Conservation (phyloP, 2,329 filamentous ascomycete species). For the Lomentospora prolificans region DNA sequence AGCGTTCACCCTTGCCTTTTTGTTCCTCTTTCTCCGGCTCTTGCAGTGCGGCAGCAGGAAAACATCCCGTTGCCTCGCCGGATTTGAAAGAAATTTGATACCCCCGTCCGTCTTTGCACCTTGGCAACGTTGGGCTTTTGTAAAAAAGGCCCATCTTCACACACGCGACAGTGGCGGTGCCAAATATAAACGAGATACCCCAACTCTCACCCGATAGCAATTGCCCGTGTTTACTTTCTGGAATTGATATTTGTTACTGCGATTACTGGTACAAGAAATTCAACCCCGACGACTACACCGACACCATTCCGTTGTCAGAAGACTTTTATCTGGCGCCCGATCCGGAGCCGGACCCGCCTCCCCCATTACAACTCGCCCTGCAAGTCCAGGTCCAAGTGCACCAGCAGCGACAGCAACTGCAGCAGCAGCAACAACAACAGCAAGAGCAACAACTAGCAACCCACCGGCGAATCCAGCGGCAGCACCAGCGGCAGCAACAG, state of each 20-base stretch:
- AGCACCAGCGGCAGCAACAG: not conserved
- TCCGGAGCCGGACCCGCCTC: not conserved
- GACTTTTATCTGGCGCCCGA: not conserved
- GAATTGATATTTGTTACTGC: not conserved
- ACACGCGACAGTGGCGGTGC: constrained; percentile 3
- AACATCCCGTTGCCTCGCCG: not conserved
- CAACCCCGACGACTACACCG: not conserved
- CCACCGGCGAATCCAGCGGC: too few species aligned
- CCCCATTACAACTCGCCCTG: not conserved
- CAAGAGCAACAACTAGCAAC: too few species aligned
- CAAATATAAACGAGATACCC: not conserved
- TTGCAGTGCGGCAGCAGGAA: too few species aligned
- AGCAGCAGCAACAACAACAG: not conserved
- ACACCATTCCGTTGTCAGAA: not conserved
- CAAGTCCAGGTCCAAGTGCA: not conserved
- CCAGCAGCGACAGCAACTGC: not conserved
- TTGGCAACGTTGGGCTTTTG: not conserved
- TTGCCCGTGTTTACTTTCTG: constrained; percentile 4
- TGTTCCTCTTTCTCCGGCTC: too few species aligned
- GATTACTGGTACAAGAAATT: not conserved
- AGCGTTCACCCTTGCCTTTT: too few species aligned
- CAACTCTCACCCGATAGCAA: constrained; percentile 7
- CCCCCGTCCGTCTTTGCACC: not conserved
- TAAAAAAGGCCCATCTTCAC: not conserved
- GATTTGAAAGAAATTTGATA: too few species aligned